Evolutionary conservation across 1,139 yeast genomes (phyloP).

Genomic region (Sugiyamaella castrensis): DNA sequence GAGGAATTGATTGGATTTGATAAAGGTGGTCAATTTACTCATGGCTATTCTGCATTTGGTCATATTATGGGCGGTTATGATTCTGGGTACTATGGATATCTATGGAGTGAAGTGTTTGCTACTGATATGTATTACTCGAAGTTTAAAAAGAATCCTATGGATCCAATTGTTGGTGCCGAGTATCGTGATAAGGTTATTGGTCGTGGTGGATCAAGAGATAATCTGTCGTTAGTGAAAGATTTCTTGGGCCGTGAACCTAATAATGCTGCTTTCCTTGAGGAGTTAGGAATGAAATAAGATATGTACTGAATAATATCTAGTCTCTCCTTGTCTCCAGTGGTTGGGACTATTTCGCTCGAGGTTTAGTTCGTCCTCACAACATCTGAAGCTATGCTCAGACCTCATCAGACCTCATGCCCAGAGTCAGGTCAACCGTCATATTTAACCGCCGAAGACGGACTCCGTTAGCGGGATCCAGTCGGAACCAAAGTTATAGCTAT

Average conservation of each 20-base stretch:
- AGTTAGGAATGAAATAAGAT: conserved; percentile 43
- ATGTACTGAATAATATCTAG: too few species aligned
- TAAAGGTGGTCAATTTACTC: conserved; percentile 52
- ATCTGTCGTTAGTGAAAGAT: conserved; percentile 59
- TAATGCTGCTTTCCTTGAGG: conserved; percentile 65
- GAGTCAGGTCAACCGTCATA: too few species aligned
- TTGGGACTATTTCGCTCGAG: too few species aligned
- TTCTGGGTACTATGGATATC: conserved; percentile 81
- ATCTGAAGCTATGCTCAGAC: too few species aligned
- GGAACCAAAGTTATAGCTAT: too few species aligned
- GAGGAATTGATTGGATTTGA: conserved; percentile 56
- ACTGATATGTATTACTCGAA: conserved; percentile 76
- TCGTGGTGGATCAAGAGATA: conserved; percentile 72
- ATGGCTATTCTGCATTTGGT: conserved; percentile 74
- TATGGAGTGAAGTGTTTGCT: conserved; percentile 84
- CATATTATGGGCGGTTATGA: conserved; percentile 85
- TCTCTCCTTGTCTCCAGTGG: too few species aligned
- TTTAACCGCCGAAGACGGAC: too few species aligned
- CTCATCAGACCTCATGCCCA: too few species aligned
- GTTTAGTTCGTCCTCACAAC: too few species aligned
- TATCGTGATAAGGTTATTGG: conserved; percentile 69
- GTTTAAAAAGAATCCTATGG: conserved; percentile 67
- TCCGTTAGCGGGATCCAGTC: too few species aligned
- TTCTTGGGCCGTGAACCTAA: conserved; percentile 75
- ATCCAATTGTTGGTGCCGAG: conserved; percentile 55